Base-by-base conservation (phyloP, 164 flowering plant genomes). In the Annona cherimola region DNA sequence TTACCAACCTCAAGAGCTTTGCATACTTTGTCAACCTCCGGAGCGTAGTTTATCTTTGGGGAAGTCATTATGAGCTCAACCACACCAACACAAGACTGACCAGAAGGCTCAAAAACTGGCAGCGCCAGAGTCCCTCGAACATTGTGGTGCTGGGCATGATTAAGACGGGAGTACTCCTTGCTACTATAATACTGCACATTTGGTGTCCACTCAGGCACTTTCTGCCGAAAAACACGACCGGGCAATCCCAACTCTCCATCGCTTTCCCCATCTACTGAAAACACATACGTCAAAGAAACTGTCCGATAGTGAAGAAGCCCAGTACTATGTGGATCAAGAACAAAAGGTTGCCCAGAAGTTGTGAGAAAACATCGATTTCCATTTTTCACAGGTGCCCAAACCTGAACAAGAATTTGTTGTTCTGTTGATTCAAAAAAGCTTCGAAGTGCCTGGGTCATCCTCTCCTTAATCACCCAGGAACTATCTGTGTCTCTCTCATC, bases 21-120 rank as follows among this genome's bases (percentile, higher is more conserved):
- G 86, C 99, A 96, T 74, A 96, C 91, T 90, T 87, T 93, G 79
- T 91, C 98, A 76, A 93, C 97, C 82, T 93, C 99, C 39, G 98
- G 78, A 61, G 92, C 96, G 81, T 93, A 96, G 75, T 91, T 87
- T 40, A 91, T 87, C 87, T 90, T 93, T 80, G 80, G 91, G 26
- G 92, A 86, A 42, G 96, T 96, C 95, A 89, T 80, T 75, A 96
- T 91, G 65, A 96, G 91, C 85, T 96, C 99, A 78, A 96, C 79
- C 4, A 96, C 99, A 73, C 90, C 99, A 77, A 96, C 82, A 83
- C 99, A 96, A 41, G 88, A 86, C 78, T 86, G 88, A 45, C 91
- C 89, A 45, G 91, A 84, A 75, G 94, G 88, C 71, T 96, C 99
- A 85, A 96, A 91, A 5, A 96, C 97, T 19, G 99, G 99, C 84